These are phyloP conservation scores for Ogataea populi-albae DNA, from an alignment of 805 yeast species.

Conservation along the genomic window DNA sequence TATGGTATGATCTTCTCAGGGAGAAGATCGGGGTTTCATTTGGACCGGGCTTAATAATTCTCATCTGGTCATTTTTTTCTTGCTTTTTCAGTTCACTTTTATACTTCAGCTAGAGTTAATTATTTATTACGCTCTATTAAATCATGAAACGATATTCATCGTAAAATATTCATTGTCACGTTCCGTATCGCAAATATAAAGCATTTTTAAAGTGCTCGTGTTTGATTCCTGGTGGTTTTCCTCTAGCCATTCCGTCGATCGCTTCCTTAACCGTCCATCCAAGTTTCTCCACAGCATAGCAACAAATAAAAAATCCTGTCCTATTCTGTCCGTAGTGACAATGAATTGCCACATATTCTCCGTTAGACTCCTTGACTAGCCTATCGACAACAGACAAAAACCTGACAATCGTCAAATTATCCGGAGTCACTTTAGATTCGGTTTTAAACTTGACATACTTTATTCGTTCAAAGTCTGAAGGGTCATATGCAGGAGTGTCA, in stretches of 20 bases:
- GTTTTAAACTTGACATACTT: constrained; percentile 71
- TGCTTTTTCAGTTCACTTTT: too few relatives aligned
- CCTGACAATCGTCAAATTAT: constrained; percentile 51
- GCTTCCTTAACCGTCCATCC: constrained; percentile 65
- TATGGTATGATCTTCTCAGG: too few relatives aligned
- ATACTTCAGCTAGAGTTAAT: too few relatives aligned
- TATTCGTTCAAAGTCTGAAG: constrained; percentile 49
- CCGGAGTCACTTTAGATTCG: constrained; percentile 75
- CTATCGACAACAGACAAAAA: constrained; percentile 54
- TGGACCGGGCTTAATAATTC: too few relatives aligned
- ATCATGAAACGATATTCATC: too few relatives aligned
- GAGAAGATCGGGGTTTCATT: too few relatives aligned
- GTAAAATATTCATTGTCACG: constrained; percentile 6
- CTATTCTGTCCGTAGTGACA: constrained; percentile 83
- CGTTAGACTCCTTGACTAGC: constrained; percentile 29
- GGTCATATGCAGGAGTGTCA: constrained; percentile 69
- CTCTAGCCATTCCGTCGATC: constrained; percentile 51
- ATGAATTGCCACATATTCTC: constrained; percentile 59
- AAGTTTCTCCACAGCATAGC: constrained; percentile 59
- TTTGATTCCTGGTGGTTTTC: constrained; percentile 70
- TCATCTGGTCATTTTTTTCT: too few relatives aligned
- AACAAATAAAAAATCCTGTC: constrained; percentile 70
- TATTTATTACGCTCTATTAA: too few relatives aligned
- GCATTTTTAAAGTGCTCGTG: constrained; percentile 78
- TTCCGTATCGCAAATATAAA: constrained; percentile 60